Evolutionary conservation across 139 green algal species (phyloP), one percentile per base, ranked within the genome.

Genomic region (Coelastrella sp.): DNA sequence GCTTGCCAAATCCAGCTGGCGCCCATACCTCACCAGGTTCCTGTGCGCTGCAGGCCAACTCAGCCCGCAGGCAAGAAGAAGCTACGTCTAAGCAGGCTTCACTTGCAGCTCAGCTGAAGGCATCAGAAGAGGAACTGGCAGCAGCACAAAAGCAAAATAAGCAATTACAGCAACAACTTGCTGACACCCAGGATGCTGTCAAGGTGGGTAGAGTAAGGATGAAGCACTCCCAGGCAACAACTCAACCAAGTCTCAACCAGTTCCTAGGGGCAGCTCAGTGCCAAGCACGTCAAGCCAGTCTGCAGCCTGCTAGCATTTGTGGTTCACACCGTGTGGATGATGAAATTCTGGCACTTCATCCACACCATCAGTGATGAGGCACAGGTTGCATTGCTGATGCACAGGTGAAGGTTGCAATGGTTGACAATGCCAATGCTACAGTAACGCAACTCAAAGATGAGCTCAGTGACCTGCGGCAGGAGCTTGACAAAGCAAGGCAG

Each of bases 321-420:
- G 8, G 9, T 61, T 84, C 22, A 49, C 35, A 49, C 35, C 35
- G 35, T 49, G 35, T 49, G 35, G 35, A 49, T 25, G 70, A 25
- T 81, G 74, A 0, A 25, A 58, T 81, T 11, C 12, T 25, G 49
- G 74, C 24, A 20, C 65, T 85, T 49, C 78, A 85, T 14, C 19
- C 57, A 17, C 76, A 60, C 35, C 35, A 49, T 49, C 35, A 56
- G 35, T 24, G 17, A 20, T 20, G 19, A 75, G 66, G 66, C 66
- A 78, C 19, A 49, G 19, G 19, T 49, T 35, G 19, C 72, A 8
- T 19, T 25, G 15, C 78, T 20, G 9, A 66, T 72, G 56, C 68
- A 57, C 93, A 97, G 96, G 91, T 97, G 22, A 97, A 97, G 87
- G 88, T 91, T 17, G 94, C 94, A 5, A 97, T 97, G 95, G 84